Percentiles rank a stretch among this genome's conserved stretches.
phyloP scores from a whole-genome alignment of 495 filamentous ascomycete species.

The Penicillium paxilli region DNA sequence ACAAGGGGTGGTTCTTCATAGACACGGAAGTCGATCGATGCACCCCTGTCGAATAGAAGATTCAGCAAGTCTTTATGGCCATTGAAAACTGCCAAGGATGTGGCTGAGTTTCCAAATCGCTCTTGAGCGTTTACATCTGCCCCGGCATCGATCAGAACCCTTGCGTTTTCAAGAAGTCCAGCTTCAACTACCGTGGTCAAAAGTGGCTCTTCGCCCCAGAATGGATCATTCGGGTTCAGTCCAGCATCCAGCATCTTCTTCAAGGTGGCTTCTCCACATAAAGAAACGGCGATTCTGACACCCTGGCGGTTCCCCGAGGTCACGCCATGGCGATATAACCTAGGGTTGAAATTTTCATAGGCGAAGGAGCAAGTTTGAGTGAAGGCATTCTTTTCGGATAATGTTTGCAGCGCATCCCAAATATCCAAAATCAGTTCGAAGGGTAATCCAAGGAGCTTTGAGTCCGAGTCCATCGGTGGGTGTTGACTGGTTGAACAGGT shows the following conservation, averaged over 20 bases:
- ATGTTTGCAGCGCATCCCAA: constrained; percentile 1
- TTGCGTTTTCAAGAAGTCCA: neutral
- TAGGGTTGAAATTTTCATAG: constrained; percentile 2
- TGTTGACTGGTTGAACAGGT: too few species aligned
- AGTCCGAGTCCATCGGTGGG: too few species aligned
- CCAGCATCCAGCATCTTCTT: constrained; percentile 9
- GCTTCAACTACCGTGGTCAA: neutral
- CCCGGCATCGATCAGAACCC: constrained; percentile 4
- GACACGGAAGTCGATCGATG: neutral
- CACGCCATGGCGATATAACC: neutral
- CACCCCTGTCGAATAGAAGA: constrained; percentile 4
- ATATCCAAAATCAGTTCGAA: constrained; percentile 8
- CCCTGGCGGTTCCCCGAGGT: neutral
- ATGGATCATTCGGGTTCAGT: neutral
- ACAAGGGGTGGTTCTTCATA: neutral
- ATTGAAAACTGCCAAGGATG: neutral
- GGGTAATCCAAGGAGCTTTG: constrained; percentile 8
- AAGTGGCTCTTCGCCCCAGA: neutral
- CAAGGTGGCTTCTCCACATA: neutral
- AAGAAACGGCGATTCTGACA: neutral
- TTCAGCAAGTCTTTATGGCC: neutral
- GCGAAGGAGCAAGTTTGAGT: constrained; percentile 7
- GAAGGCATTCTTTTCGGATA: constrained; percentile 5
- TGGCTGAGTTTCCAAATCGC: neutral
- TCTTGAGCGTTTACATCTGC: constrained; percentile 1